Evolutionary conservation across 495 filamentous ascomycete species (phyloP), one percentile per base, ranked within the genome.

Genomic region (Penicillium crystallinum): DNA sequence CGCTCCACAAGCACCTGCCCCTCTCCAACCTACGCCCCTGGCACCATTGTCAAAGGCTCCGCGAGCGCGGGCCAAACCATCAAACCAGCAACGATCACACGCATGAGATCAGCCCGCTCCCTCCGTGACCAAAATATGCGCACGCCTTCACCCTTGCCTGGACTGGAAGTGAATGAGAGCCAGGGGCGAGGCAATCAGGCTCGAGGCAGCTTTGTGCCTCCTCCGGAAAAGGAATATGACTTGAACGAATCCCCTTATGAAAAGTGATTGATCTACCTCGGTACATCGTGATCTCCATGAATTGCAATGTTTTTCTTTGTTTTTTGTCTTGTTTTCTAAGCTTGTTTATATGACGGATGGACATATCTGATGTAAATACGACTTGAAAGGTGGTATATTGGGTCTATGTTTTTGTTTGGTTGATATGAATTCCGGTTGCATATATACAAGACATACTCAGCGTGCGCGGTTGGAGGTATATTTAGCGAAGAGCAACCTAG

Each of bases 1-100:
- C 81, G 90, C 47, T 83, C 84, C 1, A 84, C 83, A 56, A 89
- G 83, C 37, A 86, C 88, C 0, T 80, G 75, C 0, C 86, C 87
- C 9, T 85, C 87, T 11, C 84, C 88, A 0, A 77, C 78, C 6
- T 77, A 80, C 0, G 84, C 83, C 0, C 79, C 84, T 0, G 85
- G 85, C 0, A 95, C 88, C 0, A 72, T 83, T 18, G 82, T 95
- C 31, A 76, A 80, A 6, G 89, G 86, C 8, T 81, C 85, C 1
- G 87, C 88, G 2, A 78, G 82, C 23, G 85, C 84, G 0, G 88
- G 86, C 0, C 80, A 84, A 61, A 73, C 82, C 12, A 83, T 91
- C 14, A 77, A 81, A 8, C 75, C 82, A 29, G 74, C 76, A 42
- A 74, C 78, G 0, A 69, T 89, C 44, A 79, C 73, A 18, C 77